Conservation (phyloP, 2,329 filamentous ascomycete genomes). For the Neopestalotiopsis clavispora region DNA sequence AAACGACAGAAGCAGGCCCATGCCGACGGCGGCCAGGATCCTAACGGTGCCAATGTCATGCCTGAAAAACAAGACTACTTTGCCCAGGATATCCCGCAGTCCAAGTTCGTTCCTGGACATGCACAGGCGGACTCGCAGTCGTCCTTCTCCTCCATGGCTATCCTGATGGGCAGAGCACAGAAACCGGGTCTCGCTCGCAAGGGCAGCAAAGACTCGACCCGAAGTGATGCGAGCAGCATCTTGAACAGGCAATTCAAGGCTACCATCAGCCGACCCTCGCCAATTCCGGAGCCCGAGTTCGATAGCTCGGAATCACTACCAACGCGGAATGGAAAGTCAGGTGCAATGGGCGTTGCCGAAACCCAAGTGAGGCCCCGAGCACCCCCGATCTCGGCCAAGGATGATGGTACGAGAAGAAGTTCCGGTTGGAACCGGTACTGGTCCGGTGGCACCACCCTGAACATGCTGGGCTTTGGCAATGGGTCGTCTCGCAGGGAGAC, state of each 20-base stretch:
- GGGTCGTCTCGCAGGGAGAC: constrained; percentile 51
- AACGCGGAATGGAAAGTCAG: constrained; percentile 24
- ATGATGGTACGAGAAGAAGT: constrained; percentile 60
- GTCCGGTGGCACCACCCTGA: constrained; percentile 73
- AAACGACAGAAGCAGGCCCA: constrained; percentile 61
- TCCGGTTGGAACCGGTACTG: constrained; percentile 82
- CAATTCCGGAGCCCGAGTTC: constrained; percentile 36
- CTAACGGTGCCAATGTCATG: constrained; percentile 44
- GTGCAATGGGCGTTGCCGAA: constrained; percentile 27
- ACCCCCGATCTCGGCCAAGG: constrained; percentile 36
- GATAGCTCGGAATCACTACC: constrained; percentile 11
- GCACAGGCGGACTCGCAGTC: constrained; percentile 56
- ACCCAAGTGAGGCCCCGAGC: constrained; percentile 38
- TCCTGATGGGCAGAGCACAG: constrained; percentile 67
- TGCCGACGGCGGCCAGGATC: constrained; percentile 44
- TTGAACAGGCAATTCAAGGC: constrained; percentile 68
- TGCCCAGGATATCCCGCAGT: constrained; percentile 46
- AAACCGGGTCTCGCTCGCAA: constrained; percentile 50
- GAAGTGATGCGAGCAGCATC: constrained; percentile 57
- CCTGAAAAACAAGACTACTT: constrained; percentile 64
- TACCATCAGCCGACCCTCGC: constrained; percentile 62
- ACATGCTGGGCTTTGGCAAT: constrained; percentile 65
- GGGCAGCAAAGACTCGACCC: constrained; percentile 61
- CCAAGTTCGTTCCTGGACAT: constrained; percentile 56
- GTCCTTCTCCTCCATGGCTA: constrained; percentile 68